Base-by-base conservation (phyloP, 179 eudicot genomes). In the Nepenthes alata region DNA sequence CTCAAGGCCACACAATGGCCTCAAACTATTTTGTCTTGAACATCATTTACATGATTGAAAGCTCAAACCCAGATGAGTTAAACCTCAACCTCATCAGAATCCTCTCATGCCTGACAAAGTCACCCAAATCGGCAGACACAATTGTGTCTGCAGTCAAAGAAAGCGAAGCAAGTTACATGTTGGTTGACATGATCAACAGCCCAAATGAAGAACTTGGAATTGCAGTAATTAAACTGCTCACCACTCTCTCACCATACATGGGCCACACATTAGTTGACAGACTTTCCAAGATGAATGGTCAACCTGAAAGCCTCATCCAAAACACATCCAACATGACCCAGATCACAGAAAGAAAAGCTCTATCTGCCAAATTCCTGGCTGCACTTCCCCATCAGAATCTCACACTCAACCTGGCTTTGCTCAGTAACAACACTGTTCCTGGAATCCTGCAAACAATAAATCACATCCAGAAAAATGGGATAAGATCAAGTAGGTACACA, bases 371-470 rank as follows among this genome's bases (percentile, higher is more conserved):
- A 62, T 81, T 91, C 65, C 75, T 91, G 55, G 83, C 95, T 16
- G 83, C 77, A 63, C 84, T 91, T 54, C 97, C 97, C 55, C 88
- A 82, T 58, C 81, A 85, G 72, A 85, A 85, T 67, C 65, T 85
- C 50, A 63, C 78, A 38, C 91, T 91, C 54, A 90, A 85, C 69
- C 60, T 73, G 13, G 85, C 88, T 44, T 76, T 90, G 71, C 67
- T 82, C 35, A 67, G 70, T 57, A 71, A 64, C 68, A 68, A 83
- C 59, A 73, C 74, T 3, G 74, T 88, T 45, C 87, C 89, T 12
- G 68, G 11, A 50, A 71, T 88, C 47, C 54, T 81, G 36, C 67
- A 73, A 57, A 72, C 74, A 37, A 65, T 85, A 50, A 63, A 37
- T 65, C 74, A 75, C 63, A 71, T 88, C 68, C 91, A 74, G 68